A percentile compares a stretch with the other conserved stretches of the same genome.
phyloP scores from a whole-genome alignment of 345 rosid genomes.

The Lagerstroemia speciosa region DNA sequence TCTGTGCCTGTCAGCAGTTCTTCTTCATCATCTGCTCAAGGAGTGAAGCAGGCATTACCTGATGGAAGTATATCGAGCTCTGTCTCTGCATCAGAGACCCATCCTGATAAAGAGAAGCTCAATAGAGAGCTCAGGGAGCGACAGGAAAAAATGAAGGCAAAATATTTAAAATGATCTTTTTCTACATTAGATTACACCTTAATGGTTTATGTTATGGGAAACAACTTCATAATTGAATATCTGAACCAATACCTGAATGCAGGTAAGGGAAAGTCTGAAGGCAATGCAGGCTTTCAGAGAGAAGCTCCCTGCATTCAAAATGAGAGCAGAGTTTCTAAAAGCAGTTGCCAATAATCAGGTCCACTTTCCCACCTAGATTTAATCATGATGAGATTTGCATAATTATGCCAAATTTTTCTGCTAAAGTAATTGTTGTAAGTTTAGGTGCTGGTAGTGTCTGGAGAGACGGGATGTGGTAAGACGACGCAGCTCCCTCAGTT shows the following conservation, averaged over 20 bases:
- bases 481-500: conserved; percentile 96
- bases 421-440: not conserved
- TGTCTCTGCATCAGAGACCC: conserved; percentile 19
- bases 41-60: conserved; percentile 20
- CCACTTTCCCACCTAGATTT: conserved; percentile 6
- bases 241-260: conserved; percentile 15
- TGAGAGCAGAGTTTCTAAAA: conserved; percentile 62
- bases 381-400: not conserved
- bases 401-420: not conserved
- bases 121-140: conserved; percentile 59
- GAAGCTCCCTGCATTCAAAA: conserved; percentile 82
- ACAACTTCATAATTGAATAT: not conserved
- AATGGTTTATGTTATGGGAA: not conserved
- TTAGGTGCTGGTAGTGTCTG: conserved; percentile 85
- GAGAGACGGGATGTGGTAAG: conserved; percentile 98
- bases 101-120: conserved; percentile 47
- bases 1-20: conserved; percentile 29
- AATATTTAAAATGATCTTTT: not conserved
- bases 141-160: conserved; percentile 66
- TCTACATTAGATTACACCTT: not conserved
- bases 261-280: conserved; percentile 49
- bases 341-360: conserved; percentile 85
- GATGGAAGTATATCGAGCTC: conserved; percentile 27
- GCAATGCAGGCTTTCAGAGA: conserved; percentile 67
- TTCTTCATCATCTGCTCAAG: conserved; percentile 26